A percentile compares a stretch with the other conserved stretches of the same genome.
These are phyloP conservation scores for Pleurotus ostreatus DNA, from an alignment of 768 basidiomycete genomes.

Conservation along the genomic window DNA sequence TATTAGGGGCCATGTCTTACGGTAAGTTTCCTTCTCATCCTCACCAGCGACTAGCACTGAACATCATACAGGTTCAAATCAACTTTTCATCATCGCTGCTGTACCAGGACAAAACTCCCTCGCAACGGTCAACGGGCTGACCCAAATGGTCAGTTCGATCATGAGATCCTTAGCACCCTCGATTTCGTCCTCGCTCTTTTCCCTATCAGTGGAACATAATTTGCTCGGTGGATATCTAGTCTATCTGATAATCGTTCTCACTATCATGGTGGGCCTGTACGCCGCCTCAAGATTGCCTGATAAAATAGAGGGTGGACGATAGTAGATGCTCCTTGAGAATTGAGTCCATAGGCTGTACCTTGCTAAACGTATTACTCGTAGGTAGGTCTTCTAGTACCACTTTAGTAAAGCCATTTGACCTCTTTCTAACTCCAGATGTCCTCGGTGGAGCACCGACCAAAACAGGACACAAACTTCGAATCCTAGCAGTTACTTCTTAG, in stretches of 20 bases:
- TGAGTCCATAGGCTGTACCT: neutral
- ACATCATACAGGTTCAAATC: constrained; percentile 39
- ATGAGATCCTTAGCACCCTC: constrained; percentile 51
- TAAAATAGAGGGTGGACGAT: neutral
- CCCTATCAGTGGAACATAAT: constrained; percentile 41
- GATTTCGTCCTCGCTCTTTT: constrained; percentile 52
- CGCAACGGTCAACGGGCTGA: constrained; percentile 51
- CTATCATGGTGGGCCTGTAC: neutral
- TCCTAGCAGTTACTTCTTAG: too few relatives aligned
- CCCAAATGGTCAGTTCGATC: constrained; percentile 46
- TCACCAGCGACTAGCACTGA: constrained; percentile 1
- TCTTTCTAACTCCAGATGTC: too few relatives aligned
- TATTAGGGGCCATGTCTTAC: constrained; percentile 27
- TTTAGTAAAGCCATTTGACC: too few relatives aligned
- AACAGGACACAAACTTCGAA: too few relatives aligned
- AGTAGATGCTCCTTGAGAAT: neutral
- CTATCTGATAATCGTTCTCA: constrained; percentile 28
- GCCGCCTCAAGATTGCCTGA: neutral
- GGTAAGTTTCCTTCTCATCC: constrained; percentile 22
- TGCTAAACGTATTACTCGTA: too few relatives aligned
- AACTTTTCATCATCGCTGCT: constrained; percentile 39
- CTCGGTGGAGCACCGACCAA: too few relatives aligned
- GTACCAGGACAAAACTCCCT: constrained; percentile 37
- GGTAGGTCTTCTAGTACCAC: too few relatives aligned
- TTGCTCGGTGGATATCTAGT: constrained; percentile 44